Evolutionary conservation across 306 rosid species (phyloP), one percentile per base, ranked within the genome.

Genomic region (Cajanus cajan): DNA sequence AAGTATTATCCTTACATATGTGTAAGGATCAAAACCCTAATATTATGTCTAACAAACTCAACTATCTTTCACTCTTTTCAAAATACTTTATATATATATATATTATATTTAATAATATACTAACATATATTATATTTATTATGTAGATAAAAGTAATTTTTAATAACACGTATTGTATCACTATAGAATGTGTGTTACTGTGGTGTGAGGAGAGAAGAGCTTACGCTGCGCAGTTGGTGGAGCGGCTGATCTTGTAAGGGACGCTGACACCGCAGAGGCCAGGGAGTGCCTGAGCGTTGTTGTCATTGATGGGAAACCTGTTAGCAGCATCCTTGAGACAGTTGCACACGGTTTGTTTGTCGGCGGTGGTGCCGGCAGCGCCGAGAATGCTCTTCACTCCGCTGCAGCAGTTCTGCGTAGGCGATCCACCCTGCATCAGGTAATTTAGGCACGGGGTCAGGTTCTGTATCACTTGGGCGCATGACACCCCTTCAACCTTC

Each of bases 191-290:
- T n/a, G n/a, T n/a, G n/a, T n/a, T n/a, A n/a, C n/a, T n/a, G n/a
- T n/a, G n/a, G n/a, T n/a, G n/a, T n/a, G n/a, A n/a, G n/a, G n/a
- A n/a, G n/a, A n/a, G n/a, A n/a, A n/a, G n/a, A n/a, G n/a, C n/a
- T n/a, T n/a, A 52, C 59, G 4, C 28, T n/a, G 19, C 33, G 61
- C 94, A 88, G 79, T 90, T 69, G 45, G 88, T 82, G 78, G 68
- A 24, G 28, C 82, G 54, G 71, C 88, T 86, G 86, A 90, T 82
- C 69, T 58, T 69, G 83, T 82, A 90, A 45, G 90, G 90, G 59
- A 90, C 50, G n/a, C 40, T 55, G 74, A 80, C 81, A 0, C 55
- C 54, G 39, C 94, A 90, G 14, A 15, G 8, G 8, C 1, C 18
- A 0, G 90, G 94, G 40, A 88, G 86, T 14, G 31, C 31, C 16